Evolutionary conservation across 306 rosid species (phyloP), one percentile per base, ranked within the genome.

Genomic region (Oemleria cerasiformis): DNA sequence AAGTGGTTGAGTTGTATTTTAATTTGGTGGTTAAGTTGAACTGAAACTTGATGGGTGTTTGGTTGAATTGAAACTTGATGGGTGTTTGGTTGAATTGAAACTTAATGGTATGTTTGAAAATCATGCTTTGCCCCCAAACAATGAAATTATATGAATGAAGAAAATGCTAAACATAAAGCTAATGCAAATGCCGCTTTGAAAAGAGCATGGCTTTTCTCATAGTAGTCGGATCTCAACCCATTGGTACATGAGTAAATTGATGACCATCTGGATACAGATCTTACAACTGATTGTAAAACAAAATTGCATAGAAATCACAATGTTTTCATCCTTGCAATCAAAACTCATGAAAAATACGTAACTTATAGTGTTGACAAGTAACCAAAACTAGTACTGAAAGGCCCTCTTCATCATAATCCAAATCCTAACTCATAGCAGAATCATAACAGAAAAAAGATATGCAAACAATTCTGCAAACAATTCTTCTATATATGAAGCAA

Each of bases 261-360:
- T 59, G 51, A 39, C 38, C 63, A 13, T 16, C n/a, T 12, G 36
- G 21, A 72, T 12, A 62, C 54, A 58, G 64, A 70, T 59, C 68
- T 21, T n/a, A 15, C 53, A 17, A 11, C 23, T 16, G 21, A 54
- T 55, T n/a, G 12, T 25, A 68, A 45, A 19, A 40, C 53, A 55
- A 41, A 68, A 68, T 19, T 68, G 39, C 53, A 40, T 8, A 41
- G 21, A 54, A 15, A 20, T 55, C 41, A 36, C 19, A 49, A 21
- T 47, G 47, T 2, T 7, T 55, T 30, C 51, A 75, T 47, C 45
- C 61, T 7, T 42, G 53, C 42, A 36, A 63, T 12, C 57, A 62
- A 30, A 50, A 41, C 40, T 11, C 47, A 62, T 5, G 25, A 15
- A 15, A 48, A 54, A 43, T 8, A 19, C 36, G 53, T 5, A 62